These are phyloP conservation scores for Bruguiera hainesii DNA, from an alignment of 441 rosid species.

Conservation along the genomic window DNA sequence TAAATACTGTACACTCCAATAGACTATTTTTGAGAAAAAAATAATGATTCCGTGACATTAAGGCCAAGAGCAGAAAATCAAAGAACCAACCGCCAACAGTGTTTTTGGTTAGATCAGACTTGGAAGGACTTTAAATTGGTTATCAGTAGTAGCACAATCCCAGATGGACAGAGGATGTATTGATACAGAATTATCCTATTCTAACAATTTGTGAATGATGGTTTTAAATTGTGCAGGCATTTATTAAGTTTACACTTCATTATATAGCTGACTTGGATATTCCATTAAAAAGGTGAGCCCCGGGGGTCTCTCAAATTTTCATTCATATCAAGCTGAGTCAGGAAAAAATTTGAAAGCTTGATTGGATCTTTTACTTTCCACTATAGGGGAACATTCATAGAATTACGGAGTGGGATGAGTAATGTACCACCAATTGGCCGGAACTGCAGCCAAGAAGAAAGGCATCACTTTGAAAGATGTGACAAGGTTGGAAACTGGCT, in stretches of 20 bases:
- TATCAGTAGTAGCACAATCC: no score
- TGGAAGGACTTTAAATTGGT: no score
- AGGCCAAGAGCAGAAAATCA: no score
- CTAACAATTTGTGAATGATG: constrained; percentile 13
- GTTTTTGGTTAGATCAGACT: no score
- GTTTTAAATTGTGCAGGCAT: constrained; percentile 51
- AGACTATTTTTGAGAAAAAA: no score
- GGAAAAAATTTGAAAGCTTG: background rate
- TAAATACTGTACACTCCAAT: no score
- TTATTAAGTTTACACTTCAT: constrained; percentile 80
- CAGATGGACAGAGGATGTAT: no score
- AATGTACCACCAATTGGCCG: constrained; percentile 97
- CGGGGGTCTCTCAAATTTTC: constrained; percentile 7
- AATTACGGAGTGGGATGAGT: constrained; percentile 95
- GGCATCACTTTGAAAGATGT: constrained; percentile 87
- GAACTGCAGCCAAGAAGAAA: constrained; percentile 99
- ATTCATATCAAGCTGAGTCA: constrained; percentile 5
- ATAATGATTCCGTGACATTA: no score
- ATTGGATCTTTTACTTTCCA: constrained; percentile 2
- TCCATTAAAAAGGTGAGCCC: constrained; percentile 79
- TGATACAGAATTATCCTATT: background rate
- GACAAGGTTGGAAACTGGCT: constrained; percentile 58
- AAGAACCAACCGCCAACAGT: no score
- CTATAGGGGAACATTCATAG: constrained; percentile 92
- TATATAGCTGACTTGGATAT: constrained; percentile 97